Evolutionary conservation across 495 filamentous ascomycete genomes (phyloP), one percentile per base, ranked within the genome.

Genomic region (Podospora pseudoanserina): DNA sequence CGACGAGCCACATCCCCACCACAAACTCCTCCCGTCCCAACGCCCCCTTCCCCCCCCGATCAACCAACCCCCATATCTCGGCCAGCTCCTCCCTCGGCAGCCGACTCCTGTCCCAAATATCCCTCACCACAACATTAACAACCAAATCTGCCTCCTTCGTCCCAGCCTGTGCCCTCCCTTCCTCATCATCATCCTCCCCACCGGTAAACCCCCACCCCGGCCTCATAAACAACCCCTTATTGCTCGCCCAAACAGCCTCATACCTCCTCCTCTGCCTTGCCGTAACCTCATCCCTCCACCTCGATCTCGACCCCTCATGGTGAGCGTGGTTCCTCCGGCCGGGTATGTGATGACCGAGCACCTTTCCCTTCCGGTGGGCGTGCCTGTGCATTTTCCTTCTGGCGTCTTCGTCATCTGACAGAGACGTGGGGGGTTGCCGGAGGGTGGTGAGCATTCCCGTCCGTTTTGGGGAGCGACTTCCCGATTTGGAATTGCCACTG

Each of bases 231-330:
- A 94, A 65, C 0, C 93, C 94, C 67, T 87, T 87, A 73, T 99
- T 98, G 19, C 92, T 93, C 27, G 96, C 95, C 93, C 93, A 99
- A 3, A 99, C 89, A 4, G 93, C 96, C 79, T 98, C 95, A 73
- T 98, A 98, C n/a, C 94, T 84, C 72, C 91, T 92, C 53, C 93
- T 85, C 73, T 97, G 92, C 9, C 87, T 79, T 67, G 90, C 86
- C 0, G 91, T 91, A 54, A 98, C 84, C 65, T 87, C 83, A 67
- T 91, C 89, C 34, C 89, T 83, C 92, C 93, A 97, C n/a, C 91
- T 85, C 73, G 89, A 91, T 23, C 93, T 87, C 54, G 91, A 86
- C 3, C 93, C 94, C 77, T 98, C 94, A 73, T 91, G 89, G 75
- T 97, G 93, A 70, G 94, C 92, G 76, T 99, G 78, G 80, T 87